Percentiles rank a stretch among this genome's conserved stretches.
These are phyloP conservation scores for Dianthus caryophyllus DNA, from an alignment of 148 eudicot species.

Conservation along the genomic window DNA sequence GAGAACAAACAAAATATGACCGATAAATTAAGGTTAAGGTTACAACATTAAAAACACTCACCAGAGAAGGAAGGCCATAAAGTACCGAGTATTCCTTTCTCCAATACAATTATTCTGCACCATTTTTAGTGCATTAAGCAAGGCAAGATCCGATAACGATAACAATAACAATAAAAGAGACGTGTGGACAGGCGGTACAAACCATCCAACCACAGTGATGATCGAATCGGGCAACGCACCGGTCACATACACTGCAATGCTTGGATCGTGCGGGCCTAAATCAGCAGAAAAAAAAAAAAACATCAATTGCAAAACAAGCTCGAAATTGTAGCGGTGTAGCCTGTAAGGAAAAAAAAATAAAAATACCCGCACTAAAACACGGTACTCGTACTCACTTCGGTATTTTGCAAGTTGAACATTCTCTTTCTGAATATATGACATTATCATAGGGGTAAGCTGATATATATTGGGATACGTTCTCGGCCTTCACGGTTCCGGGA, in stretches of 20 bases:
- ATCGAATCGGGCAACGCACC: conserved; percentile 94
- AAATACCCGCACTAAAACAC: conserved; percentile 1
- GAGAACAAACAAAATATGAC: neutral
- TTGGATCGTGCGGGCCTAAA: conserved; percentile 96
- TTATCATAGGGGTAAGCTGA: conserved; percentile 89
- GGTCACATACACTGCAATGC: conserved; percentile 91
- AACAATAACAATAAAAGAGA: conserved; percentile 1
- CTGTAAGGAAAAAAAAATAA: no score
- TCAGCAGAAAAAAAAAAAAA: conserved; percentile 18
- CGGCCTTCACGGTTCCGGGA: conserved; percentile 80
- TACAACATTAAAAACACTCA: conserved; percentile 32
- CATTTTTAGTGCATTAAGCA: conserved; percentile 11
- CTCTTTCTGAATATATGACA: conserved; percentile 65
- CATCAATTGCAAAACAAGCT: conserved; percentile 12
- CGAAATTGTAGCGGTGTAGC: neutral
- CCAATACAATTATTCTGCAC: conserved; percentile 98
- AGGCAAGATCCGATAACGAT: neutral
- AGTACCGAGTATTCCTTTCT: conserved; percentile 85
- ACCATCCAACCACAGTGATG: conserved; percentile 99
- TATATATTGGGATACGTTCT: conserved; percentile 72
- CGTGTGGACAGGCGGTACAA: conserved; percentile 22
- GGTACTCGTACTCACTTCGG: conserved; percentile 59
- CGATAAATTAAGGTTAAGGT: neutral
- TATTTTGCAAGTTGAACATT: conserved; percentile 87
- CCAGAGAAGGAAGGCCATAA: conserved; percentile 89